phyloP scores from a whole-genome alignment of 2,329 filamentous ascomycete genomes.

The Domatiomyces globalis region DNA sequence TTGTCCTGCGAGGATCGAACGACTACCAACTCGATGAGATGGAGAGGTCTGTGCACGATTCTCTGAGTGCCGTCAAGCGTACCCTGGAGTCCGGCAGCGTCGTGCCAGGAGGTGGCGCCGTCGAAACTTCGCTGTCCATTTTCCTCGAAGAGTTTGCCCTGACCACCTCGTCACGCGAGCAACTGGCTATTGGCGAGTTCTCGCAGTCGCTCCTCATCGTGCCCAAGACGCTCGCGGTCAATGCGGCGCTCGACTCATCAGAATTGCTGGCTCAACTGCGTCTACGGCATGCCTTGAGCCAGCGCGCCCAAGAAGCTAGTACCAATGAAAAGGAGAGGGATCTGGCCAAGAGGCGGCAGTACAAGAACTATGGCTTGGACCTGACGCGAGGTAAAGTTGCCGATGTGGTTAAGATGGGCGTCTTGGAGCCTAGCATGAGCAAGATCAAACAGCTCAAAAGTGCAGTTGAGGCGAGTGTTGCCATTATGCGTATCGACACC shows the following conservation, averaged over 20 bases:
- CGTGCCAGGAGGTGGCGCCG: constrained; percentile 87
- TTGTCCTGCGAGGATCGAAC: constrained; percentile 89
- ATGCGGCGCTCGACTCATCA: constrained; percentile 90
- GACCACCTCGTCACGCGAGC: constrained; percentile 89
- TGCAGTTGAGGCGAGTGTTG: constrained; percentile 94
- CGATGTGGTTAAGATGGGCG: constrained; percentile 86
- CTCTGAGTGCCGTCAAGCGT: constrained; percentile 89
- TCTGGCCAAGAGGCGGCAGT: constrained; percentile 84
- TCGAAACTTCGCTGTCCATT: constrained; percentile 97
- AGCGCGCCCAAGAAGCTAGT: constrained; percentile 78
- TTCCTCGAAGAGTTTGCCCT: constrained; percentile 98
- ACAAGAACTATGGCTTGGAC: constrained; percentile 97
- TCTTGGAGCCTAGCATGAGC: constrained; percentile 93
- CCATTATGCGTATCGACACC: constrained; percentile 98
- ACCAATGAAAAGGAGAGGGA: constrained; percentile 66
- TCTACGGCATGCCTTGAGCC: constrained; percentile 82
- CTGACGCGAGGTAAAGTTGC: constrained; percentile 77
- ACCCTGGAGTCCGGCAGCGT: constrained; percentile 94
- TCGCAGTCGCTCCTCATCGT: constrained; percentile 87
- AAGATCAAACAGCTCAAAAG: constrained; percentile 97
- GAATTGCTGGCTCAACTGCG: constrained; percentile 92
- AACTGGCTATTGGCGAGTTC: constrained; percentile 95
- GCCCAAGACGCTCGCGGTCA: constrained; percentile 90
- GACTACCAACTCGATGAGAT: constrained; percentile 97
- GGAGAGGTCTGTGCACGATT: constrained; percentile 97